Evolutionary conservation across 768 basidiomycete genomes (phyloP).

Genomic region (Boletus barrowsii): DNA sequence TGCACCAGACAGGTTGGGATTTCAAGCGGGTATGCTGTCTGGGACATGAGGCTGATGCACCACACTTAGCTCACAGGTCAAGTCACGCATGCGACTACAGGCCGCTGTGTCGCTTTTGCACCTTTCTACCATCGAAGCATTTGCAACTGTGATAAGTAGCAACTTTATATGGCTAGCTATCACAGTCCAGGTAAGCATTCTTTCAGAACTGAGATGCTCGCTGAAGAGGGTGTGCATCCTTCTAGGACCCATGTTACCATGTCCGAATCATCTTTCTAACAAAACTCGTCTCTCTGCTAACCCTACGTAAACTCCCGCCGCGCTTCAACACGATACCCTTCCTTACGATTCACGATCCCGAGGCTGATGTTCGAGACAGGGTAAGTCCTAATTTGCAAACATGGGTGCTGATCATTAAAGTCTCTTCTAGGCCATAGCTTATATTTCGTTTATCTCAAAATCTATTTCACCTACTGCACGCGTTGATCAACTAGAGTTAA

Average conservation of each 20-base stretch:
- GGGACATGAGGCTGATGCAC: conserved; percentile 11
- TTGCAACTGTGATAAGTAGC: conserved; percentile 51
- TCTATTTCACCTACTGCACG: conserved; percentile 50
- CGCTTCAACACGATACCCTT: conserved; percentile 85
- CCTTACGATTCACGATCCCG: conserved; percentile 89
- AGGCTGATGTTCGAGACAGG: conserved; percentile 67
- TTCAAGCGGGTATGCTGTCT: background rate
- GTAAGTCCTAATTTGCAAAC: conserved; percentile 38
- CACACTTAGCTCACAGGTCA: conserved; percentile 49
- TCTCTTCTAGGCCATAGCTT: conserved; percentile 50
- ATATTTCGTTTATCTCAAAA: conserved; percentile 48
- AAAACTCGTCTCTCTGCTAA: conserved; percentile 68
- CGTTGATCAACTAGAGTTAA: conserved; percentile 71
- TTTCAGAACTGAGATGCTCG: background rate
- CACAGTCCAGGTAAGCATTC: conserved; percentile 67
- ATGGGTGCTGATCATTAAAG: background rate
- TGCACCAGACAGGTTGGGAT: conserved; percentile 46
- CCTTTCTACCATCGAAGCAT: conserved; percentile 58
- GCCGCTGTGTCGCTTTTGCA: conserved; percentile 81
- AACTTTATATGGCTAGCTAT: conserved; percentile 71
- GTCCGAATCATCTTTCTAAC: conserved; percentile 76
- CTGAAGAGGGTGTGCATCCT: background rate
- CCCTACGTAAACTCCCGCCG: conserved; percentile 58
- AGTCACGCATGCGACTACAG: conserved; percentile 78
- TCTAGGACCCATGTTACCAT: conserved; percentile 82